Base-by-base conservation (phyloP, 2,329 filamentous ascomycete species). In the Pseudocercospora vitis region DNA sequence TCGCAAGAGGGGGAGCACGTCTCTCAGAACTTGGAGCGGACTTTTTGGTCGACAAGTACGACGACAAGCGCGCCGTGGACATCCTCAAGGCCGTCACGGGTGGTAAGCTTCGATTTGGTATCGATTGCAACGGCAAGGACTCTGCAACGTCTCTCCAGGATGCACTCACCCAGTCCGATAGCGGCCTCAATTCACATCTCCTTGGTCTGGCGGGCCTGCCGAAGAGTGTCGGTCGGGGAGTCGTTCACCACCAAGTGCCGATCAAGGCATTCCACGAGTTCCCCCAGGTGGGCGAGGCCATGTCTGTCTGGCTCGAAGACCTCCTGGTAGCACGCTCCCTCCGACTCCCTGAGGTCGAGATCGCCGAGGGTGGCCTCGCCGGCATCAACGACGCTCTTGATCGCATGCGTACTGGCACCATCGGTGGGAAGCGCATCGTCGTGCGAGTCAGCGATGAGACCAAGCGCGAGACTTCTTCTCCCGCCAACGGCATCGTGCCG, bases 181-280 rank as follows among this genome's bases (percentile, higher is more conserved):
- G 55, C 19, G 66, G 65, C 0, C 60, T 56, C 2, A 62, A 63
- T 23, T 65, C 66, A 5, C 87, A 91, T 68, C 73, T 91, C 0
- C 77, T 90, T 0, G 86, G 87, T 0, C 63, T 91, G 39, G 83
- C 82, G 0, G 87, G 86, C 0, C 60, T 89, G 2, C 87, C 87
- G 0, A 88, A 88, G 64, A 73, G 72, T 3, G 69, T 71, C 1
- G 68, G 70, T 0, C 70, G 73, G 0, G 76, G 76, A 0, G 74
- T 83, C 0, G 67, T 74, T 4, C 78, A 83, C 52, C 86, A 89
- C 63, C 81, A 77, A 0, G 84, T 91, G 0, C 87, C 87, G 0
- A 88, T 91, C 57, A 91, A 91, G 69, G 64, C 89, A 3, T 91
- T 89, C 64, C 88, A 91, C 64, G 83, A 86, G 53, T 77, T 84